Base-by-base conservation (phyloP, 2,329 filamentous ascomycete genomes). In the Zalaria obscura region DNA sequence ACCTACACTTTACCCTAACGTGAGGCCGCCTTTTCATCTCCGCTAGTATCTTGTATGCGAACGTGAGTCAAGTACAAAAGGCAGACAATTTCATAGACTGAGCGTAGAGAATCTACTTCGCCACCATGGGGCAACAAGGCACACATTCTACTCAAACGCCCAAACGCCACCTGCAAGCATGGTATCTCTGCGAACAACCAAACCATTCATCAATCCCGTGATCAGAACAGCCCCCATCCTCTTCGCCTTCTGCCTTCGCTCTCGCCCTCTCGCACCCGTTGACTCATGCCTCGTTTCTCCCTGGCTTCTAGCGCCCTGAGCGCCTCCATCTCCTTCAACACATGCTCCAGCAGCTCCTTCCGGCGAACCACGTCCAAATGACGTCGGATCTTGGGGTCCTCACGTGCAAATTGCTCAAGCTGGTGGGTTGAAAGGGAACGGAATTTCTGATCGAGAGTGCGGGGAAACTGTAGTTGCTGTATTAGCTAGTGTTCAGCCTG, bases 271-370 rank as follows among this genome's bases (percentile, higher is more conserved):
- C 57, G 52, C 25, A 57, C 54, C 32, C 62, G 58, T 34, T 66
- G 56, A 40, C 55, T 52, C 39, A 53, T 56, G 18, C 68, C 65
- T 27, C 76, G 69, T 55, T 78, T 76, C 49, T 81, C 80, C 41
- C 81, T 69, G 6, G 80, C 80, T 55, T 96, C 88, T 5, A 98
- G 68, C 54, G 88, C 81, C 45, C 84, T 73, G 53, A 98, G 64
- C 44, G 84, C 82, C 59, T 96, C 88, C 76, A 98, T 96, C 71
- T 98, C 96, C 58, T 86, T 82, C 27, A 98, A 69, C 4, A 94
- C 91, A 42, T 95, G 69, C 65, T 98, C 89, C 4, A 98, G 72
- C 45, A 95, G 70, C 55, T 95, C 88, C 64, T 98, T 98, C 49
- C 88, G 74, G 47, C 80, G 75, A 50, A 96, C 93, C 25, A 96